Conservation (phyloP, 1,139 yeast species). For the Scheffersomyces parashehatae region DNA sequence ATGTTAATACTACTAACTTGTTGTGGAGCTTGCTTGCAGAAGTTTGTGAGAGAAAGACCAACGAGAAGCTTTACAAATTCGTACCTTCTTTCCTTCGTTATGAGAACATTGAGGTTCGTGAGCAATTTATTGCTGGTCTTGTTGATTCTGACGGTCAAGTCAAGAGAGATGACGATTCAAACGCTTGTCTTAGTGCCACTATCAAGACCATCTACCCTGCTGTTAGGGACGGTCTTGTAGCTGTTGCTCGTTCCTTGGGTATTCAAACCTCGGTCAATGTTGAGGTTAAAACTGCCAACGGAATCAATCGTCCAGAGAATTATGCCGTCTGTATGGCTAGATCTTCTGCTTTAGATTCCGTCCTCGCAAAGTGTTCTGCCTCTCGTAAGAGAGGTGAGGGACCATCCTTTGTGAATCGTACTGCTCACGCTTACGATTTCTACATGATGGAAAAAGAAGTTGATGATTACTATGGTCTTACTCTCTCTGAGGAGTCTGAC, state of each 20-base stretch:
- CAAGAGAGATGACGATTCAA: constrained; percentile 11
- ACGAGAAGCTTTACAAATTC: constrained; percentile 2
- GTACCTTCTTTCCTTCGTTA: constrained; percentile 17
- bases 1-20: constrained; percentile 4
- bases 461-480: constrained; percentile 40
- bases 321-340: constrained; percentile 15
- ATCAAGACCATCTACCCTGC: constrained; percentile 27
- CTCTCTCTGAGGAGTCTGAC: constrained; percentile 37
- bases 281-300: constrained; percentile 5
- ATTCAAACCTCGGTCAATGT: constrained; percentile 20
- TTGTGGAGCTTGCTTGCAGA: constrained; percentile 4
- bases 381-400: constrained; percentile 10
- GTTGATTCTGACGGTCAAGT: constrained; percentile 37
- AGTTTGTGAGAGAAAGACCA: not conserved
- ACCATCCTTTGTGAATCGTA: constrained; percentile 15
- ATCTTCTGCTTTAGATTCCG: constrained; percentile 16
- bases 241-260: constrained; percentile 42
- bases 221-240: constrained; percentile 30
- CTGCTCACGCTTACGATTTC: constrained; percentile 26
- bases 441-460: constrained; percentile 20
- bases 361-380: constrained; percentile 21
- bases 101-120: constrained; percentile 32
- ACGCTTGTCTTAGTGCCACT: constrained; percentile 16
- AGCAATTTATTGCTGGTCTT: constrained; percentile 40
- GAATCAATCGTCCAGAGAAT: constrained; percentile 2